Percentiles rank a stretch among this genome's conserved stretches.
Evolutionary conservation across 177 flowering plant species (phyloP).

Genomic region (Telopea speciosissima): DNA sequence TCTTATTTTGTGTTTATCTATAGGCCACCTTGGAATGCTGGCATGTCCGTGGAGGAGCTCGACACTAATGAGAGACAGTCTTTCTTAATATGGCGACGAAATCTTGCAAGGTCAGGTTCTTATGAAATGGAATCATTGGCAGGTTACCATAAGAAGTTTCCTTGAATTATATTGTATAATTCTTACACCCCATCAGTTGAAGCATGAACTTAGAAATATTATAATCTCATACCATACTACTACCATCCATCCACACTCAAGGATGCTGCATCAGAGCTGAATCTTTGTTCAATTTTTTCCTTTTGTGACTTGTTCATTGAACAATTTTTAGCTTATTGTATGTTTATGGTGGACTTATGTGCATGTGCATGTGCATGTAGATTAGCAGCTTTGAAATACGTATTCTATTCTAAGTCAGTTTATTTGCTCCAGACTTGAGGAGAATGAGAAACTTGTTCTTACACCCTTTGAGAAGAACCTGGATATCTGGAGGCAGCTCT

Average conservation of each 20-base stretch:
- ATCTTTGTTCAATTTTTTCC: background rate
- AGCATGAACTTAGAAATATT: background rate
- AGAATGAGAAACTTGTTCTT: conserved; percentile 89
- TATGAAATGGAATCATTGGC: background rate
- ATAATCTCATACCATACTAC: background rate
- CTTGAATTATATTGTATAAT: background rate
- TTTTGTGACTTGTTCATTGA: too few relatives aligned
- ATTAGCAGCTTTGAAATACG: background rate
- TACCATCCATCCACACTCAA: too few relatives aligned
- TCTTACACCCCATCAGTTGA: background rate
- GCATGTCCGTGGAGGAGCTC: conserved; percentile 81
- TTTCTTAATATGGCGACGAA: conserved; percentile 80
- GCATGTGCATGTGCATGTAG: background rate
- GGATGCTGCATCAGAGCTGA: background rate
- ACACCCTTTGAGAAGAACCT: conserved; percentile 98
- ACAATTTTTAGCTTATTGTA: background rate
- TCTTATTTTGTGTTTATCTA: background rate
- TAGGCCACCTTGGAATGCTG: conserved; percentile 86
- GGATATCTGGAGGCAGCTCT: conserved; percentile 97
- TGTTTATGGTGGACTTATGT: background rate
- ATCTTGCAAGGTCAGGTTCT: conserved; percentile 65
- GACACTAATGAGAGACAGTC: conserved; percentile 73
- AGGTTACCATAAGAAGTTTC: background rate
- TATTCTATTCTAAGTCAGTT: background rate
- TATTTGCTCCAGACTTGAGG: conserved; percentile 64